Conservation (phyloP, 352 stramenopile genomes). For the Phytophthora rubi region DNA sequence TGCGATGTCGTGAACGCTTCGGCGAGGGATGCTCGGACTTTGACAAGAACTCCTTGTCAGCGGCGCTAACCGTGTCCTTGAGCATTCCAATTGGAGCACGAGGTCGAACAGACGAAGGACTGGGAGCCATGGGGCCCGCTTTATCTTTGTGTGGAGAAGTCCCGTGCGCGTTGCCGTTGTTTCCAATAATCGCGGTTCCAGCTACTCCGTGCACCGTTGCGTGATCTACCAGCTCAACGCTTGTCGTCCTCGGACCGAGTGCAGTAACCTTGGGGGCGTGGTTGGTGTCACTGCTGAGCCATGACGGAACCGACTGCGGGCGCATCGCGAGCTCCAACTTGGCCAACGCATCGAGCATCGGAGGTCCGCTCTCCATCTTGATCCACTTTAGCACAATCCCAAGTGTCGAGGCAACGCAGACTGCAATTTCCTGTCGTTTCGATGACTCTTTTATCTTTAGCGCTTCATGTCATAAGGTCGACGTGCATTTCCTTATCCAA, state of each 20-base stretch:
- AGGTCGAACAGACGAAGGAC: conserved; percentile 50
- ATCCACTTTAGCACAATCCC: neutral
- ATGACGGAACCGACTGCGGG: conserved; percentile 74
- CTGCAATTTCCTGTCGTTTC: conserved; percentile 7
- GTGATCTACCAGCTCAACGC: conserved; percentile 63
- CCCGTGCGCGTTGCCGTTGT: conserved; percentile 1
- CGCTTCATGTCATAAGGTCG: conserved; percentile 2
- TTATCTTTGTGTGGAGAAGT: conserved; percentile 32
- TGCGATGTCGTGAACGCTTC: conserved; percentile 54
- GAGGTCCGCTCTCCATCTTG: conserved; percentile 35
- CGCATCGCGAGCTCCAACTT: conserved; percentile 78
- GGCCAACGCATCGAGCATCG: conserved; percentile 62
- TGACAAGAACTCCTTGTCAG: conserved; percentile 52
- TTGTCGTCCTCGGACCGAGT: conserved; percentile 56
- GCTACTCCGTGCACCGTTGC: conserved; percentile 1
- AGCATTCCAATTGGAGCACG: conserved; percentile 63
- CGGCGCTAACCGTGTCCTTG: conserved; percentile 38
- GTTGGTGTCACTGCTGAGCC: conserved; percentile 76
- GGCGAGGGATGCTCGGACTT: conserved; percentile 46
- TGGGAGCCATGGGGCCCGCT: conserved; percentile 27
- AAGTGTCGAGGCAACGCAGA: neutral
- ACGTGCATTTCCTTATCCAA: conserved; percentile 1
- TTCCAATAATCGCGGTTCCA: conserved; percentile 1
- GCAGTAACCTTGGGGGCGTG: conserved; percentile 68
- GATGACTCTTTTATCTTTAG: conserved; percentile 26